These are phyloP conservation scores for Lentinus brumalis DNA, from an alignment of 768 basidiomycete species.

Conservation along the genomic window DNA sequence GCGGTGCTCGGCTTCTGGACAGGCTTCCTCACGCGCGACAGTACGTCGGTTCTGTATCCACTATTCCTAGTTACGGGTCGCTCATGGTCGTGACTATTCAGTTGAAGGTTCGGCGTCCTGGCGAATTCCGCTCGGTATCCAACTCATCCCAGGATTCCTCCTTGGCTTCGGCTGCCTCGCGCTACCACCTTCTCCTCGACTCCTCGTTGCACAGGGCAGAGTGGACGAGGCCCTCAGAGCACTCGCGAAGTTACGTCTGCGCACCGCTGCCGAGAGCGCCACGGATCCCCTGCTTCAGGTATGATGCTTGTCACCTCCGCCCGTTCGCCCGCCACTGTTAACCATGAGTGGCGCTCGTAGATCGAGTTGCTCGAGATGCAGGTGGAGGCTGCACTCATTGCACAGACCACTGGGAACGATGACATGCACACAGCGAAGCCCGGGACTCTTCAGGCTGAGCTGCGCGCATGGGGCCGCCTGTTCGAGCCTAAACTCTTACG, in stretches of 20 bases:
- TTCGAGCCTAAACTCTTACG: constrained; percentile 54
- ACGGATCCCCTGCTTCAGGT: constrained; percentile 57
- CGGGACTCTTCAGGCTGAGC: constrained; percentile 29
- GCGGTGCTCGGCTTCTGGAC: constrained; percentile 86
- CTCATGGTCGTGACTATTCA: constrained; percentile 25
- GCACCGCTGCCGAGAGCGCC: constrained; percentile 46
- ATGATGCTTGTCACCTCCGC: neutral
- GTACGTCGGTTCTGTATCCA: constrained; percentile 40
- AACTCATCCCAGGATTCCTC: constrained; percentile 67
- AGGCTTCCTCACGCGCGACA: constrained; percentile 68
- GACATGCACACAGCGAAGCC: constrained; percentile 6
- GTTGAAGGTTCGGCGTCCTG: constrained; percentile 69
- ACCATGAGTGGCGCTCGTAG: constrained; percentile 34
- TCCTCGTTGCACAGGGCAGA: constrained; percentile 56
- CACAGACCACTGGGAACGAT: constrained; percentile 29
- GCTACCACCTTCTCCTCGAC: constrained; percentile 63
- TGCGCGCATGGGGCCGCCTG: constrained; percentile 57
- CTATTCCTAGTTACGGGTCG: neutral
- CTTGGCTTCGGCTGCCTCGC: constrained; percentile 62
- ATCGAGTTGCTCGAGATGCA: constrained; percentile 79
- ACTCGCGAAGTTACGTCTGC: constrained; percentile 57
- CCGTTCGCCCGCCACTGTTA: neutral
- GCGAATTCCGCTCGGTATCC: constrained; percentile 76
- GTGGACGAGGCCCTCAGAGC: constrained; percentile 58
- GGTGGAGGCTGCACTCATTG: constrained; percentile 60